Base-by-base conservation (phyloP, 208 protist species). In the Leishmania major region DNA sequence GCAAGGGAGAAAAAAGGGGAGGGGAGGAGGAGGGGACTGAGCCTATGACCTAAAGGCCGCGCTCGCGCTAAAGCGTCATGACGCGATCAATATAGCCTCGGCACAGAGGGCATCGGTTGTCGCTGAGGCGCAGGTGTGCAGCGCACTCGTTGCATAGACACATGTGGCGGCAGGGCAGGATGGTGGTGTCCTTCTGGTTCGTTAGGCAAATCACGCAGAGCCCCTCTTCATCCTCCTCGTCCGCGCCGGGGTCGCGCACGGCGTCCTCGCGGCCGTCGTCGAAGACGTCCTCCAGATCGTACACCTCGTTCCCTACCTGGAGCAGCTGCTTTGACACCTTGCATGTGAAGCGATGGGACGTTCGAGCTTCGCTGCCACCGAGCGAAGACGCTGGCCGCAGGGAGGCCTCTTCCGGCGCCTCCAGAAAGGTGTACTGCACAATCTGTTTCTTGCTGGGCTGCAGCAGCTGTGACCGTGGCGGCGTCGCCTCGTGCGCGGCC, bases 111-210 rank as follows among this genome's bases (percentile, higher is more conserved):
- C 97, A 99, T 59, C 95, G 93, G 81, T 97, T 98, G 75, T 86
- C 94, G 22, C 84, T 83, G 31, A 97, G 79, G 22, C 90, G 85
- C 75, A 98, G 86, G 62, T 95, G 87, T 40, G 83, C 83, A 3
- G 94, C 95, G 79, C 97, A 99, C 47, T 94, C 93, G 74, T 89
- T 75, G 87, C 97, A 99, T 6, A 98, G 79, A 66, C 96, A 98
- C 93, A 98, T 92, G 78, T 98, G 96, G 0, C 97, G 89, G 83
- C 97, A 99, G 13, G 97, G 97, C 45, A 98, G 84, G n/a, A 98
- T 86, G 15, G 90, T 94, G 13, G 96, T 98, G 82, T 98, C 88
- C 70, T 90, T 89, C 25, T 71, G 77, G 37, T 97, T 97, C 10
- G 86, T 88, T 22, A 99, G 85, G 80, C 97, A 99, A 60, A 99